Conservation (phyloP, 2,329 filamentous ascomycete genomes). For the Intubia oerlemansii region DNA sequence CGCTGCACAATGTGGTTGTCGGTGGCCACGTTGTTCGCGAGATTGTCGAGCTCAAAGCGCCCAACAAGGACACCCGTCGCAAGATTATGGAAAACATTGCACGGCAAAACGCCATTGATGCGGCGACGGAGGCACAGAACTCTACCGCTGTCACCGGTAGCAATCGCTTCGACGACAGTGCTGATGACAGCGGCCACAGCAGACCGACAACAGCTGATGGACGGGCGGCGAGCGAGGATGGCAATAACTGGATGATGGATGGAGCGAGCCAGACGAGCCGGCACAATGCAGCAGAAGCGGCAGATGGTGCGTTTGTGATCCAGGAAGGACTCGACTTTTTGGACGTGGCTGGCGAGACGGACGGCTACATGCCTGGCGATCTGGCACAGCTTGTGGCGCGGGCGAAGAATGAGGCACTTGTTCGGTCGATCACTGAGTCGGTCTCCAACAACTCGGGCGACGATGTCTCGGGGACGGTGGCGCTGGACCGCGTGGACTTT, state of each 20-base stretch:
- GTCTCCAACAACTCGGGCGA: constrained; percentile 17
- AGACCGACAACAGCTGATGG: constrained; percentile 36
- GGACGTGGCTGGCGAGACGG: constrained; percentile 80
- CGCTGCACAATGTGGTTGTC: constrained; percentile 73
- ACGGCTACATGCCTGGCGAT: constrained; percentile 96
- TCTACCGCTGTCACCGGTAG: background rate
- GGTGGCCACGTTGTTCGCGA: constrained; percentile 85
- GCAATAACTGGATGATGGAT: constrained; percentile 59
- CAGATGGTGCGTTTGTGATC: constrained; percentile 44
- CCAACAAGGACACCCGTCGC: constrained; percentile 74
- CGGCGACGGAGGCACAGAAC: constrained; percentile 14
- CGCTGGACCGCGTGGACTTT: constrained; percentile 57
- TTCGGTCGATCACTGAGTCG: constrained; percentile 48
- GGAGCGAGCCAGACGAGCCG: constrained; percentile 35
- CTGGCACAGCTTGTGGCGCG: constrained; percentile 67
- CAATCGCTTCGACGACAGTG: background rate
- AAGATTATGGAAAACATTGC: constrained; percentile 68
- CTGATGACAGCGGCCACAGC: constrained; percentile 16
- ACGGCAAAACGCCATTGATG: constrained; percentile 24
- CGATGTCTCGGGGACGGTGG: constrained; percentile 30
- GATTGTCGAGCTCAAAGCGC: constrained; percentile 73
- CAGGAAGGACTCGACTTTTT: constrained; percentile 70
- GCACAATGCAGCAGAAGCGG: constrained; percentile 4
- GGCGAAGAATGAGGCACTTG: constrained; percentile 79
- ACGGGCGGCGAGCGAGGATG: constrained; percentile 25